phyloP scores from a whole-genome alignment of 2,329 filamentous ascomycete species.

The Teratosphaeria zuluensis region DNA sequence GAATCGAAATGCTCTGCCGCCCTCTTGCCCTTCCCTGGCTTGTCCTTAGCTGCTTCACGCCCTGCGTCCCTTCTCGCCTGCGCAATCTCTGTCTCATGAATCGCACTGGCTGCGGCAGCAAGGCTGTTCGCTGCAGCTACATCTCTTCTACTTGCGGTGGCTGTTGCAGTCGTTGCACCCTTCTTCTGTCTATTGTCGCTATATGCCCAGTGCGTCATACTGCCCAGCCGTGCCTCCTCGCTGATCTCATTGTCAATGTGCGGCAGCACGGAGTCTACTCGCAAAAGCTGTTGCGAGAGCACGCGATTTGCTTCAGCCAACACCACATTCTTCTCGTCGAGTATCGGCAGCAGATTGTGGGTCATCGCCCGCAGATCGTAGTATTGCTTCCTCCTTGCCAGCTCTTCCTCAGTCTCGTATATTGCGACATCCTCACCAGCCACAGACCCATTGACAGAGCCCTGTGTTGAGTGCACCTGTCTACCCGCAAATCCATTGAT shows the following conservation, averaged over 20 bases:
- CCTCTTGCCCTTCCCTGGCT: constrained; percentile 49
- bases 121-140: constrained; percentile 63
- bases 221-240: constrained; percentile 88
- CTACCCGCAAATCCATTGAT: constrained; percentile 24
- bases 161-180: constrained; percentile 47
- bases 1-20: constrained; percentile 57
- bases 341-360: constrained; percentile 73
- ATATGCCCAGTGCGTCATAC: constrained; percentile 90
- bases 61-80: constrained; percentile 70
- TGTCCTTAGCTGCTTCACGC: constrained; percentile 56
- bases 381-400: constrained; percentile 42
- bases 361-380: constrained; percentile 68
- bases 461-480: constrained; percentile 12
- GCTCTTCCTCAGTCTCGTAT: constrained; percentile 37
- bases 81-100: constrained; percentile 73
- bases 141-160: constrained; percentile 68
- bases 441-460: constrained; percentile 16
- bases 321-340: constrained; percentile 97
- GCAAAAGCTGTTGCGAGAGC: constrained; percentile 70
- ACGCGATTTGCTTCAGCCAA: constrained; percentile 87
- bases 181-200: constrained; percentile 62
- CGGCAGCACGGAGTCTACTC: constrained; percentile 79
- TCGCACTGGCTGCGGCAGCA: constrained; percentile 59
- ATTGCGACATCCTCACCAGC: constrained; percentile 15
- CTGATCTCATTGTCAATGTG: constrained; percentile 83